A percentile compares a stretch with the other conserved stretches of the same genome.
Conservation (phyloP, 805 yeast species). For the Yarrowia deformans region DNA sequence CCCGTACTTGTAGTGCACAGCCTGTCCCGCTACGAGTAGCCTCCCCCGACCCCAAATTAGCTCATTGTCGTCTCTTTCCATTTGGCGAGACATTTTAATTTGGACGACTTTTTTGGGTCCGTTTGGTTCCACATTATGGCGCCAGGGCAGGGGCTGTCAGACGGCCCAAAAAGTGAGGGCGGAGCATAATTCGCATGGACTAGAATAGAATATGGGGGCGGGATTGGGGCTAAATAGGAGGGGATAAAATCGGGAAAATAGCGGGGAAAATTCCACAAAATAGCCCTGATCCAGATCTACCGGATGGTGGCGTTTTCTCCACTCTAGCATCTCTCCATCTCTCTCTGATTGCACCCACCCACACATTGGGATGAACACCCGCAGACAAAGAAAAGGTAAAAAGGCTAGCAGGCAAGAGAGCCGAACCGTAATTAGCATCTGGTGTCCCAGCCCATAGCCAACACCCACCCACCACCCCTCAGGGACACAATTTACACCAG, state of each 20-base stretch:
- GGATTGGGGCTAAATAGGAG: not conserved
- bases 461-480: constrained; percentile 33
- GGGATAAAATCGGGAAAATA: not conserved
- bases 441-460: constrained; percentile 32
- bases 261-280: not conserved
- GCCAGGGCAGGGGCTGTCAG: constrained; percentile 26
- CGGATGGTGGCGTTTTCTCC: too few relatives aligned
- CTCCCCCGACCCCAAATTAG: not conserved
- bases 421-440: constrained; percentile 26
- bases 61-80: not conserved
- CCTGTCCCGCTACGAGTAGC: too few relatives aligned
- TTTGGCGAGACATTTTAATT: constrained; percentile 3
- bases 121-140: constrained; percentile 15
- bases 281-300: not conserved
- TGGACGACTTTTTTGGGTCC: not conserved
- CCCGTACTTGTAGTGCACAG: too few relatives aligned
- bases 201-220: not conserved
- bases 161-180: constrained; percentile 4
- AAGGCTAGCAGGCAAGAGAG: not conserved
- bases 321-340: too few relatives aligned
- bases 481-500: constrained; percentile 38
- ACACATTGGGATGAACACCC: not conserved
- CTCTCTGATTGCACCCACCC: not conserved
- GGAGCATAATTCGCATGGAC: constrained; percentile 15
- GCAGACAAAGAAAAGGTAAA: constrained; percentile 8